Conservation (phyloP, 164 flowering plant species). For the Umbilicus rupestris region DNA sequence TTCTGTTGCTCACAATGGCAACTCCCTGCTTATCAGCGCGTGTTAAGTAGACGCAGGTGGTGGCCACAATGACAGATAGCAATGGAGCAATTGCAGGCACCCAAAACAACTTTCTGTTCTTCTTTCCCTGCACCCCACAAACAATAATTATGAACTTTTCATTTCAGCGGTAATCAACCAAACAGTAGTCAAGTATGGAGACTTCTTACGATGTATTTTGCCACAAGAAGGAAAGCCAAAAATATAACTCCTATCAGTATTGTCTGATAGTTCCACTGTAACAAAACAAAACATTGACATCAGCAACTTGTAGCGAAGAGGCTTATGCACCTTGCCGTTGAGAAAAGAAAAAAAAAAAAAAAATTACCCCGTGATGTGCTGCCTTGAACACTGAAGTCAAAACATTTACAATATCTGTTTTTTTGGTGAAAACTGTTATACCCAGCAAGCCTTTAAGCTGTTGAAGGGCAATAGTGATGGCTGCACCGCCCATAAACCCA, state of each 20-base stretch:
- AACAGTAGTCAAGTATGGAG: not conserved
- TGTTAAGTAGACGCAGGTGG: conserved; percentile 72
- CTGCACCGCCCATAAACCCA: conserved; percentile 98
- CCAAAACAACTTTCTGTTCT: conserved; percentile 74
- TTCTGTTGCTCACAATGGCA: conserved; percentile 46
- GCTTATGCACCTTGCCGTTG: not conserved
- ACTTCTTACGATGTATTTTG: conserved; percentile 64
- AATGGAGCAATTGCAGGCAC: conserved; percentile 84
- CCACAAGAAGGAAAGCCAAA: conserved; percentile 55
- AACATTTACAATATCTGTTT: conserved; percentile 67
- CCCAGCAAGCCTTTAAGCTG: conserved; percentile 96
- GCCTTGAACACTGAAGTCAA: conserved; percentile 46
- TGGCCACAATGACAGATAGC: conserved; percentile 68
- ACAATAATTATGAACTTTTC: not conserved
- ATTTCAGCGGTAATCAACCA: too few relatives aligned
- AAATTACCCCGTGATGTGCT: conserved; percentile 76
- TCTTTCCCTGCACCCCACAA: conserved; percentile 55
- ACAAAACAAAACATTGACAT: not conserved
- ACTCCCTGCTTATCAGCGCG: conserved; percentile 77
- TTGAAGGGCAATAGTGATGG: conserved; percentile 86
- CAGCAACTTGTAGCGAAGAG: not conserved
- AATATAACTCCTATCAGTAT: conserved; percentile 61
- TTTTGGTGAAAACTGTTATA: conserved; percentile 59
- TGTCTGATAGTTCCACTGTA: conserved; percentile 98
- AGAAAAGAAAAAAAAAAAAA: conserved; percentile 38